These are phyloP conservation scores for Ceratobasidium sp. DNA, from an alignment of 1,284 basidiomycete species.

Conservation along the genomic window DNA sequence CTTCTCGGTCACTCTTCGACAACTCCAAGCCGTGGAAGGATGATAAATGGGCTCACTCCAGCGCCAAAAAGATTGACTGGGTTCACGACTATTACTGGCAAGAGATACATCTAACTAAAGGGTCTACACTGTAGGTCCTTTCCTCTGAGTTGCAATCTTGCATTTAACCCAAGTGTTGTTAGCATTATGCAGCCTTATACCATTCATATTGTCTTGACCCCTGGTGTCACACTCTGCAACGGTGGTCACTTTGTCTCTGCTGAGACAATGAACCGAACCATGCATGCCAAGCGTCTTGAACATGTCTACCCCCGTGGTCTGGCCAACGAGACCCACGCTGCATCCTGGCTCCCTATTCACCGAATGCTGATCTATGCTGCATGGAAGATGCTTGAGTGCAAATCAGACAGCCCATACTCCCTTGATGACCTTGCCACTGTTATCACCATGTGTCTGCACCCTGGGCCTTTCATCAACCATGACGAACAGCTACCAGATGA, in stretches of 20 bases:
- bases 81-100: background rate
- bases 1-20: no score
- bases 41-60: no score
- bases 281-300: background rate
- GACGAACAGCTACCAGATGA: no score
- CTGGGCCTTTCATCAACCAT: background rate
- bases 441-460: background rate
- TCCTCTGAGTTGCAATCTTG: background rate
- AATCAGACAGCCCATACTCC: background rate
- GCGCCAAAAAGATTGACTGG: no score
- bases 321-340: background rate
- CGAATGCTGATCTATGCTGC: background rate
- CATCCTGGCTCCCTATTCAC: background rate
- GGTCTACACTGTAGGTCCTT: background rate
- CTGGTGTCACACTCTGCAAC: background rate
- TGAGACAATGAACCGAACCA: background rate
- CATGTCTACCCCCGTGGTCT: background rate
- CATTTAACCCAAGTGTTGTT: background rate
- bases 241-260: background rate
- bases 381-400: background rate
- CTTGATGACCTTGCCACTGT: background rate
- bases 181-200: no score
- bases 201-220: conserved; percentile 3
- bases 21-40: no score
- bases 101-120: background rate